These are phyloP conservation scores for Leccinellum albellum DNA, from an alignment of 768 basidiomycete species.

Conservation along the genomic window DNA sequence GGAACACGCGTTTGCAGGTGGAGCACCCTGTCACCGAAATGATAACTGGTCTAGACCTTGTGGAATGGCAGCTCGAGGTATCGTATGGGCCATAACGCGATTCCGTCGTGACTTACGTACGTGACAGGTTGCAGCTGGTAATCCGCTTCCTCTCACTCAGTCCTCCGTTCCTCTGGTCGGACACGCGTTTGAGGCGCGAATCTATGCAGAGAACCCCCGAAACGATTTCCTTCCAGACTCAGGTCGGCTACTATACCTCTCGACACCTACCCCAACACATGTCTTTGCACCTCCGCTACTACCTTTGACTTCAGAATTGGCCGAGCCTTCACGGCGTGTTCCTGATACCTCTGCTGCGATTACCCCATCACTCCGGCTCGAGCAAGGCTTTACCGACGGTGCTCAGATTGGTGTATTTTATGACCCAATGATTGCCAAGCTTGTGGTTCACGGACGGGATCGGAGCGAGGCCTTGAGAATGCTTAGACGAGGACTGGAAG, in stretches of 20 bases:
- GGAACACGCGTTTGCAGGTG: conserved; percentile 84
- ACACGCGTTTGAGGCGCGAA: conserved; percentile 92
- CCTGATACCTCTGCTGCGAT: conserved; percentile 27
- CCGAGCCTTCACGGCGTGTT: conserved; percentile 20
- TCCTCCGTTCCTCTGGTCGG: conserved; percentile 80
- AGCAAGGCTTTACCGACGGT: conserved; percentile 82
- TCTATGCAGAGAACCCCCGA: conserved; percentile 93
- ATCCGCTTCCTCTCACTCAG: conserved; percentile 76
- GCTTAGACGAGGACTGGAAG: conserved; percentile 74
- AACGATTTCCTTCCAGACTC: conserved; percentile 93
- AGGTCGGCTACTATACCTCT: conserved; percentile 74
- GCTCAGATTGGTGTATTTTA: conserved; percentile 84
- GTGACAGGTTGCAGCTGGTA: conserved; percentile 78
- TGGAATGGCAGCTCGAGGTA: conserved; percentile 93
- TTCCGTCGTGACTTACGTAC: not conserved
- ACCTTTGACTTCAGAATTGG: conserved; percentile 26
- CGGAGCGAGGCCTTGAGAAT: conserved; percentile 79
- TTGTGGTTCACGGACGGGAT: conserved; percentile 86
- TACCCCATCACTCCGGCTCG: conserved; percentile 69
- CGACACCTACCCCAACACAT: conserved; percentile 72
- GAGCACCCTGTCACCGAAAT: conserved; percentile 95
- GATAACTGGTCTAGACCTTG: conserved; percentile 90
- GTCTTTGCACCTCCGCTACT: conserved; percentile 52
- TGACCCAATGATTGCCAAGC: conserved; percentile 89
- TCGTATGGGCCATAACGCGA: not conserved